Evolutionary conservation across 2,329 filamentous ascomycete genomes (phyloP), one percentile per base, ranked within the genome.

Genomic region (Bipolaris bicolor): DNA sequence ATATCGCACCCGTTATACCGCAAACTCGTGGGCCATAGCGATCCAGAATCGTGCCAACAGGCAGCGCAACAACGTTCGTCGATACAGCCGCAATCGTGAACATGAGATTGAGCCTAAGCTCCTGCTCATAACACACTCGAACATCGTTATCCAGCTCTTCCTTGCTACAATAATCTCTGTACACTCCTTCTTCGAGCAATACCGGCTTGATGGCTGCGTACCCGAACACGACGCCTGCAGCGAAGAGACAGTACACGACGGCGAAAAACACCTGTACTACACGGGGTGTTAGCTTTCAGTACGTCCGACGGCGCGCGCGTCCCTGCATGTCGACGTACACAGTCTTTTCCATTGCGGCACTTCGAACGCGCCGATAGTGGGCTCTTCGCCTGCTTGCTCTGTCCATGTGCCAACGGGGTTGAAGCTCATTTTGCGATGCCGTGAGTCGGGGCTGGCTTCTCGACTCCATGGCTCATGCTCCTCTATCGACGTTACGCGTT

Each of bases 71-170:
- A 11, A 96, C 89, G 69, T 97, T 97, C 37, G 92, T 96, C 6
- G 86, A 90, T 9, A 96, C 92, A 13, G 92, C 92, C 11, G 92
- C 92, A 39, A 92, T 84, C 5, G 92, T 96, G 81, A 97, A 97
- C 90, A 96, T 96, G 64, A 97, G 80, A 74, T 97, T 97, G 55
- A 97, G 83, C 57, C 72, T 65, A 29, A 78, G 54, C 63, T 78
- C 76, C 63, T 78, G 76, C 58, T 73, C 68, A 50, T 77, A 77
- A 60, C 76, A 78, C 24, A 77, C 67, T 7, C 52, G 52, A 7
- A 75, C 73, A 50, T 68, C 55, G 4, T 70, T 58, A 3, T 76
- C 63, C 47, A 77, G 64, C 58, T 78, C 76, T 29, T 76, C 46
- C 52, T 70, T 50, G 11, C 75, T 76, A 46, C 76, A 78, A 5